These are phyloP conservation scores for Colletotrichum destructivum DNA, from an alignment of 2,329 filamentous ascomycete species.

Conservation along the genomic window DNA sequence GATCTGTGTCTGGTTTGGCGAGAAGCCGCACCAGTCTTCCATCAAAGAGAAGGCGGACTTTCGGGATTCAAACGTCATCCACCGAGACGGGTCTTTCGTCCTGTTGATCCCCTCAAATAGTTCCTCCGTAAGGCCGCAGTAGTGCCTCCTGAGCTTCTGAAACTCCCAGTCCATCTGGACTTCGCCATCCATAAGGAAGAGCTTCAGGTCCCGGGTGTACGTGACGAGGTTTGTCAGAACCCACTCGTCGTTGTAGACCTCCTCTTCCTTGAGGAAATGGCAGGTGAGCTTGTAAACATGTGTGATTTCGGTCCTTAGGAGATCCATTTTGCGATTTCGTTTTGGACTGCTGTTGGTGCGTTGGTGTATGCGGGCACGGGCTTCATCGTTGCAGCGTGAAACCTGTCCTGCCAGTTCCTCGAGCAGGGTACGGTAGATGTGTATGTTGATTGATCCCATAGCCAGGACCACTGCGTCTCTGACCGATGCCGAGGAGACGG, in stretches of 20 bases:
- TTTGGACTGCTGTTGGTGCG: conserved; percentile 87
- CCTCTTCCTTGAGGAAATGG: conserved; percentile 84
- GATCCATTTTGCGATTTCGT: conserved; percentile 86
- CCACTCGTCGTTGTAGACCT: conserved; percentile 90
- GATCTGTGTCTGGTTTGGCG: conserved; percentile 88
- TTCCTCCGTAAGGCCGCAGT: conserved; percentile 93
- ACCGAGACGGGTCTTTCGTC: conserved; percentile 86
- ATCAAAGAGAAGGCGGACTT: conserved; percentile 97
- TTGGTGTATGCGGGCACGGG: conserved; percentile 88
- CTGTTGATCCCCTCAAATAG: conserved; percentile 92
- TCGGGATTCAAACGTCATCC: conserved; percentile 97
- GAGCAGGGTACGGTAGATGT: conserved; percentile 90
- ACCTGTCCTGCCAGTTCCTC: conserved; percentile 93
- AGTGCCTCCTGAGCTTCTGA: conserved; percentile 91
- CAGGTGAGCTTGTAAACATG: conserved; percentile 96
- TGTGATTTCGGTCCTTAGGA: conserved; percentile 92
- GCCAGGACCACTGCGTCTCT: conserved; percentile 92
- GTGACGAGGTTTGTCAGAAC: conserved; percentile 89
- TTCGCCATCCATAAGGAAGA: conserved; percentile 95
- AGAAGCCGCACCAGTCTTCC: conserved; percentile 99
- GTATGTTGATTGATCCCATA: conserved; percentile 94
- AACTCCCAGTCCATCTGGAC: conserved; percentile 97
- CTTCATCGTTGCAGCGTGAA: conserved; percentile 88
- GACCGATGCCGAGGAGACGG: conserved; percentile 83
- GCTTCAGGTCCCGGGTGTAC: conserved; percentile 92